A percentile compares a stretch with the other conserved stretches of the same genome.
phyloP scores from a whole-genome alignment of 768 basidiomycete species.

The Suillus sp. region DNA sequence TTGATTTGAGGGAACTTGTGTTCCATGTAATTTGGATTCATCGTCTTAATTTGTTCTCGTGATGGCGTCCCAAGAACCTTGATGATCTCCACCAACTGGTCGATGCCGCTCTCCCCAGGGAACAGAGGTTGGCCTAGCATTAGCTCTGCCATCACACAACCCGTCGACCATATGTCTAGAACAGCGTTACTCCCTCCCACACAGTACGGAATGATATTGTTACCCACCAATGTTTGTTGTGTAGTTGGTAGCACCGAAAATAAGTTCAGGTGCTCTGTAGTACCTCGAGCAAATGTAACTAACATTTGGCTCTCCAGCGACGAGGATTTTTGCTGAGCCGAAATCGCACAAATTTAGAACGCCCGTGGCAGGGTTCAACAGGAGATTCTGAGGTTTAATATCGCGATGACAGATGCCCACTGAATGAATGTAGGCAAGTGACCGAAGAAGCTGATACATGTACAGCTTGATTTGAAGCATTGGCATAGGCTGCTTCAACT shows the following conservation, averaged over 20 bases:
- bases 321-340: conserved; percentile 97
- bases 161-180: conserved; percentile 98
- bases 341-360: conserved; percentile 99
- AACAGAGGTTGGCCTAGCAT: conserved; percentile 99
- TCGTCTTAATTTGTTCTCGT: conserved; percentile 99
- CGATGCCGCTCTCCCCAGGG: conserved; percentile 98
- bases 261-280: conserved; percentile 98
- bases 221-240: conserved; percentile 95
- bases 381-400: conserved; percentile 99
- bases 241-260: conserved; percentile 99
- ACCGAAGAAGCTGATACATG: conserved; percentile 99
- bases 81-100: conserved; percentile 99
- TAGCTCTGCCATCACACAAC: conserved; percentile 99
- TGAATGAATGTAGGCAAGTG: conserved; percentile 98
- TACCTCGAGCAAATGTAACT: conserved; percentile 99
- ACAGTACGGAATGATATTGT: not conserved
- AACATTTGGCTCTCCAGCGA: conserved; percentile 98
- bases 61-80: conserved; percentile 99
- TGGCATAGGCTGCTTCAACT: conserved; percentile 99
- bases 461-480: conserved; percentile 99
- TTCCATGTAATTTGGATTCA: conserved; percentile 99
- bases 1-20: conserved; percentile 99
- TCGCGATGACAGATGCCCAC: conserved; percentile 99
- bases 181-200: conserved; percentile 14
- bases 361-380: conserved; percentile 95